A percentile compares a stretch with the other conserved stretches of the same genome.
phyloP scores from a whole-genome alignment of 352 stramenopile species.

The Phytophthora meadii region DNA sequence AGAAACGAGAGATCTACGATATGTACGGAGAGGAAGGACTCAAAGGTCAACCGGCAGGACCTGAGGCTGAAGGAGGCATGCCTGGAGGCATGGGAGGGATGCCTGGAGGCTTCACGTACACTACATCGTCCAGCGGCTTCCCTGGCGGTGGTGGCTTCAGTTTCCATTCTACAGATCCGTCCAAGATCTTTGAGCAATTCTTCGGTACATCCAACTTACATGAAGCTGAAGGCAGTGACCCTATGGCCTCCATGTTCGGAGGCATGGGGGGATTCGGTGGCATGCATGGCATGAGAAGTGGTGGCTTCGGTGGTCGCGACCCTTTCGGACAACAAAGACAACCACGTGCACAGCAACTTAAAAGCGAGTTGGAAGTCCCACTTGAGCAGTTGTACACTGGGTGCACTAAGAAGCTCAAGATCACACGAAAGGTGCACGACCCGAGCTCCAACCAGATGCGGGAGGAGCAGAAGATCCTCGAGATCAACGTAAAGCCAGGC shows the following conservation, averaged over 20 bases:
- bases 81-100: slow-evolving; percentile 71
- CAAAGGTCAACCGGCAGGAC: slow-evolving; percentile 57
- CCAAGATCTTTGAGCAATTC: slow-evolving; percentile 93
- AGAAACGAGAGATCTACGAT: slow-evolving; percentile 94
- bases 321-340: slow-evolving; percentile 47
- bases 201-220: slow-evolving; percentile 87
- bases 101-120: slow-evolving; percentile 53
- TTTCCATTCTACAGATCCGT: slow-evolving; percentile 84
- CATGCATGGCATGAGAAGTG: slow-evolving; percentile 49
- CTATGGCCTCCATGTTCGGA: slow-evolving; percentile 77
- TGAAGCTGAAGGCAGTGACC: slow-evolving; percentile 75
- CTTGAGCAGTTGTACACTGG: slow-evolving; percentile 90
- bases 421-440: slow-evolving; percentile 93
- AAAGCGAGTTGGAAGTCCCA: slow-evolving; percentile 92
- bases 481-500: slow-evolving; percentile 95
- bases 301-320: slow-evolving; percentile 45
- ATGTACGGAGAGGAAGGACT: slow-evolving; percentile 93
- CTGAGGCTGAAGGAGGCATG: slow-evolving; percentile 38
- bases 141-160: slow-evolving; percentile 62
- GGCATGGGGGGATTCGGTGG: slow-evolving; percentile 60
- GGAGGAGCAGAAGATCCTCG: slow-evolving; percentile 95
- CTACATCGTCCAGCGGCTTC: slow-evolving; percentile 55
- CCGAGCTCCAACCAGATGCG: slow-evolving; percentile 84
- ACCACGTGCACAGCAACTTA: slow-evolving; percentile 60
- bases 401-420: slow-evolving; percentile 94